Evolutionary conservation across 495 filamentous ascomycete genomes (phyloP).

Genomic region (Platismatia glauca): DNA sequence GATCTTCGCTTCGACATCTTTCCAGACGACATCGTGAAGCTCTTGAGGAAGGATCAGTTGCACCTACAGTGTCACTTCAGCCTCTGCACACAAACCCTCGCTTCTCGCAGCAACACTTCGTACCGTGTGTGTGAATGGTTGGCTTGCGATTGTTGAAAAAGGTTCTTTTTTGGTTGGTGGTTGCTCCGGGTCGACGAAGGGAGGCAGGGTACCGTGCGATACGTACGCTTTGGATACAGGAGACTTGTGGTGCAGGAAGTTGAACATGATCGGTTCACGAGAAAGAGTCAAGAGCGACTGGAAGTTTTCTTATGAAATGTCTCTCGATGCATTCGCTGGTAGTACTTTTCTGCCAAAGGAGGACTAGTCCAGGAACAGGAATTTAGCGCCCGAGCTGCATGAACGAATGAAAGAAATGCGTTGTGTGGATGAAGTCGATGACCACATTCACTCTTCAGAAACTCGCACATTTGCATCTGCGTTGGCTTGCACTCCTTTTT

Average conservation of each 20-base stretch:
- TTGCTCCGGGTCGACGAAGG: conserved; percentile 60
- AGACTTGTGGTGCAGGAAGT: conserved; percentile 45
- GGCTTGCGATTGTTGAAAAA: conserved; percentile 56
- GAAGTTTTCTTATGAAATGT: neutral
- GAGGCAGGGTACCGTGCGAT: conserved; percentile 53
- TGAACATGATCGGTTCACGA: conserved; percentile 45
- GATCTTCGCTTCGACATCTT: conserved; percentile 40
- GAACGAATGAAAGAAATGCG: neutral
- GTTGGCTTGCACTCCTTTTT: neutral
- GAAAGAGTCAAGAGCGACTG: neutral
- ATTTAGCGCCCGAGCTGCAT: conserved; percentile 11
- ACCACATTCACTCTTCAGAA: neutral
- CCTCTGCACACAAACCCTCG: neutral
- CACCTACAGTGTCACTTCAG: conserved; percentile 40
- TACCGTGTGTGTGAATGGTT: conserved; percentile 74
- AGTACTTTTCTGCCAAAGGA: neutral
- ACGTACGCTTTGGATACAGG: conserved; percentile 67
- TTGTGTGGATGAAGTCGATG: neutral
- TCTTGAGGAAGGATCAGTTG: conserved; percentile 69
- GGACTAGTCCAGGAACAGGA: conserved; percentile 1
- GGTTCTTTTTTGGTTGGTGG: conserved; percentile 63
- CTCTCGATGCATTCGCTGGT: neutral
- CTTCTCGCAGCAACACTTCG: neutral
- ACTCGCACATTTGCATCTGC: neutral
- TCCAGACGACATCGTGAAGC: conserved; percentile 47